Conservation (phyloP, 78 protist genomes). For the Dictyostelium brefeldianum region DNA sequence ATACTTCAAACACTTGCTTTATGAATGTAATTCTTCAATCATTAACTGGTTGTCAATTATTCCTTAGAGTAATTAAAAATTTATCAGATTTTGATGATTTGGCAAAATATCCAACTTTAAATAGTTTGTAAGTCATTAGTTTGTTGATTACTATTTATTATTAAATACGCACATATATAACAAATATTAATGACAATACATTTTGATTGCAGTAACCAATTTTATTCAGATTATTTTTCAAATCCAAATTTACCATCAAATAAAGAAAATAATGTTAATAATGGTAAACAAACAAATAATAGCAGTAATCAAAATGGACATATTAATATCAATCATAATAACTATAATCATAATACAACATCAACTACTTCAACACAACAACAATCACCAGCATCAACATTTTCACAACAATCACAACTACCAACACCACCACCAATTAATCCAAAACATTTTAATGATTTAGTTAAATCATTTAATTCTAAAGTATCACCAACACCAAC, state of each 20-base stretch:
- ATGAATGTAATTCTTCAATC: conserved; percentile 66
- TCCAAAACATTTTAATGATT: conserved; percentile 74
- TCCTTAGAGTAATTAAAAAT: conserved; percentile 32
- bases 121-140: conserved; percentile 43
- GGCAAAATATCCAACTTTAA: conserved; percentile 54
- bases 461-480: conserved; percentile 57
- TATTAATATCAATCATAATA: neutral
- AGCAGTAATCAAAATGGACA: neutral
- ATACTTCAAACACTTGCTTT: conserved; percentile 73
- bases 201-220: conserved; percentile 7
- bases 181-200: too few relatives aligned
- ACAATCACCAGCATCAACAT: neutral
- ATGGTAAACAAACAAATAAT: neutral
- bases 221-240: conserved; percentile 53
- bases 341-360: too few relatives aligned
- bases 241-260: neutral
- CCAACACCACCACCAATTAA: conserved; percentile 33
- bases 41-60: conserved; percentile 29
- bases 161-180: too few relatives aligned
- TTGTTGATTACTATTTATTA: too few relatives aligned
- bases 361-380: neutral
- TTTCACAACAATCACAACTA: neutral
- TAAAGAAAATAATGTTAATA: neutral
- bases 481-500: conserved; percentile 50
- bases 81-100: conserved; percentile 30